These are phyloP conservation scores for Rhizophora apiculata DNA, from an alignment of 345 rosid genomes.

Conservation along the genomic window DNA sequence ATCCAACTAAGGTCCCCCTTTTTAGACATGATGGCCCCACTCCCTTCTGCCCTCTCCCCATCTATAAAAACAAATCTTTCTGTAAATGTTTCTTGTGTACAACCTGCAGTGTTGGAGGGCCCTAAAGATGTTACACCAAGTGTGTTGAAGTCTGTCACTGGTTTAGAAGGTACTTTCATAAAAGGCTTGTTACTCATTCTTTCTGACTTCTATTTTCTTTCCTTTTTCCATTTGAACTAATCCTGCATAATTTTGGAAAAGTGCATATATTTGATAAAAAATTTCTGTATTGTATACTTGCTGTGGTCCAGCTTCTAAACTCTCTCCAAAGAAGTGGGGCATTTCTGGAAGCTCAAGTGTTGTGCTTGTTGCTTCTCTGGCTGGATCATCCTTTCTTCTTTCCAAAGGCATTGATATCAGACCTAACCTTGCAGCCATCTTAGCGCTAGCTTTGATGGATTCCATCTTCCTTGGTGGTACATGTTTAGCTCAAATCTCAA, in stretches of 20 bases:
- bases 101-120: slow-evolving; percentile 69
- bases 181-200: neutral
- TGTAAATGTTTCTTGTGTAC: neutral
- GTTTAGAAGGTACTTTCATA: slow-evolving; percentile 62
- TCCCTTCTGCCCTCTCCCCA: too few relatives aligned
- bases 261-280: neutral
- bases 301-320: slow-evolving; percentile 45
- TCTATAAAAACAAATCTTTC: neutral
- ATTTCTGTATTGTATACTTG: neutral
- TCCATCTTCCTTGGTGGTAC: slow-evolving; percentile 77
- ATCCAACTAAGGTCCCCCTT: too few relatives aligned
- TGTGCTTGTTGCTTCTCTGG: slow-evolving; percentile 54
- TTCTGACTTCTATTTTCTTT: neutral
- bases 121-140: slow-evolving; percentile 75
- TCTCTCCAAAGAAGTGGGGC: slow-evolving; percentile 95
- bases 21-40: too few relatives aligned
- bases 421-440: slow-evolving; percentile 57
- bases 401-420: slow-evolving; percentile 75
- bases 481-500: slow-evolving; percentile 78
- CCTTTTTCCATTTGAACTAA: neutral
- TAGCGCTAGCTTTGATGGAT: slow-evolving; percentile 71
- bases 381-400: slow-evolving; percentile 64
- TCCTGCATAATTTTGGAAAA: neutral
- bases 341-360: slow-evolving; percentile 56
- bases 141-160: slow-evolving; percentile 69